Evolutionary conservation across 1,139 yeast species (phyloP), one percentile per base, ranked within the genome.

Genomic region (Blastobotrys persicus): DNA sequence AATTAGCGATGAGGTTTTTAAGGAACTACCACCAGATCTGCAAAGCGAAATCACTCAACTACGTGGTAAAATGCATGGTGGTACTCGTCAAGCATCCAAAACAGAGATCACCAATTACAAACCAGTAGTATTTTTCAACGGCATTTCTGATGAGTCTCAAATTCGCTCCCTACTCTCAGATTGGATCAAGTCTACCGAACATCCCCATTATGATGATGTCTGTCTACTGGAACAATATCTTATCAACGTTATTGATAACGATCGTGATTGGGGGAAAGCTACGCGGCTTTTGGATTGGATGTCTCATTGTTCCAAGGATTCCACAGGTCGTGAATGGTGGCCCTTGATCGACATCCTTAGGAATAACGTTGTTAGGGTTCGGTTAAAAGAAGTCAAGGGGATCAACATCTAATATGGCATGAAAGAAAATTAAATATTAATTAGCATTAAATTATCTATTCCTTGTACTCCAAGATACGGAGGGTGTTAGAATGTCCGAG

Each of bases 401-500:
- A 23, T 23, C 9, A 23, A 23, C 28, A 23, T 23, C 9, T 23
- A 23, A 23, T n/a, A n/a, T n/a, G n/a, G n/a, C n/a, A 23, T 5
- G 28, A 6, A 23, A 23, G 28, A 9, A 23, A 23, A 23, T 23
- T 23, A 23, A 23, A 23, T 23, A 23, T 23, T 23, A 23, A 23
- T 23, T 23, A 23, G 28, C 28, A 23, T 23, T 6, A 23, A 9
- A 23, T 23, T 23, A 9, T 23, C 9, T 37, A 9, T 28, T 37
- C 19, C 41, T 49, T 37, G 50, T 47, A 51, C 50, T 67, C 70
- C 48, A 72, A 60, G 51, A 73, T 69, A 80, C 98, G 92, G 74
- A 92, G 82, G 59, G 98, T 92, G 85, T 92, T 92, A 68, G 98
- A 87, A 82, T 92, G 96, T 70, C 98, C 99, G 59, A 91, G 80